These are phyloP conservation scores for Fusarium neocosmosporiellum DNA, from an alignment of 2,329 filamentous ascomycete species.

Conservation along the genomic window DNA sequence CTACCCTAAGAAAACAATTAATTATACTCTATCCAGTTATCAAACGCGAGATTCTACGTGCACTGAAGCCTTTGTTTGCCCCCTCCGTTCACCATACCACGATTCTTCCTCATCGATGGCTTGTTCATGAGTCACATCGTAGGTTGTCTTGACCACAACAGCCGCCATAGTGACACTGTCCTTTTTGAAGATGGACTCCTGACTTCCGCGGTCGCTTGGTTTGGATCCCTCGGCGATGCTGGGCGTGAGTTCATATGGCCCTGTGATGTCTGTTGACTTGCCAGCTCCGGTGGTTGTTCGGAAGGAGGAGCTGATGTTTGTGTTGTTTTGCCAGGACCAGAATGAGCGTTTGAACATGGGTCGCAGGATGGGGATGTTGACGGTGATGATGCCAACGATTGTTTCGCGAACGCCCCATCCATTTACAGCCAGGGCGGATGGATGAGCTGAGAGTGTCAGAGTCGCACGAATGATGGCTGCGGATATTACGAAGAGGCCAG, in stretches of 20 bases:
- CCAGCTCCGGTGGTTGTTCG: conserved; percentile 6
- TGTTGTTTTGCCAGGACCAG: not conserved
- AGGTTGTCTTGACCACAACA: conserved; percentile 26
- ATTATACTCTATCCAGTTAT: not conserved
- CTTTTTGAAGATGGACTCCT: conserved; percentile 29
- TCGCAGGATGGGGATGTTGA: conserved; percentile 43
- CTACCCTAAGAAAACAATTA: not conserved
- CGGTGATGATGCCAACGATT: conserved; percentile 53
- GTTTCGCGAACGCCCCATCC: conserved; percentile 44
- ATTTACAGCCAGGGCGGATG: conserved; percentile 40
- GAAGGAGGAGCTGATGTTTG: conserved; percentile 1
- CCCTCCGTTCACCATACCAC: conserved; percentile 18
- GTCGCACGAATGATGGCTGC: conserved; percentile 40
- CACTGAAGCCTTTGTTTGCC: conserved; percentile 17
- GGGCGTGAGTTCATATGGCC: conserved; percentile 26
- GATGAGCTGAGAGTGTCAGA: conserved; percentile 34
- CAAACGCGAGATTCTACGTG: conserved; percentile 12
- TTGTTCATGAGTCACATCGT: conserved; percentile 19
- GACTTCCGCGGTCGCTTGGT: conserved; percentile 7
- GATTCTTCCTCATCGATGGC: not conserved
- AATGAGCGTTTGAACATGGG: conserved; percentile 25
- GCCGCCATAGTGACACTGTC: not conserved
- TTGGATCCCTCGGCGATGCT: conserved; percentile 9
- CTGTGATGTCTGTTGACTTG: conserved; percentile 18
- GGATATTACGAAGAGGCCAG: conserved; percentile 42